These are phyloP conservation scores for Starmerella cellae DNA, from an alignment of 805 yeast species.

Conservation along the genomic window DNA sequence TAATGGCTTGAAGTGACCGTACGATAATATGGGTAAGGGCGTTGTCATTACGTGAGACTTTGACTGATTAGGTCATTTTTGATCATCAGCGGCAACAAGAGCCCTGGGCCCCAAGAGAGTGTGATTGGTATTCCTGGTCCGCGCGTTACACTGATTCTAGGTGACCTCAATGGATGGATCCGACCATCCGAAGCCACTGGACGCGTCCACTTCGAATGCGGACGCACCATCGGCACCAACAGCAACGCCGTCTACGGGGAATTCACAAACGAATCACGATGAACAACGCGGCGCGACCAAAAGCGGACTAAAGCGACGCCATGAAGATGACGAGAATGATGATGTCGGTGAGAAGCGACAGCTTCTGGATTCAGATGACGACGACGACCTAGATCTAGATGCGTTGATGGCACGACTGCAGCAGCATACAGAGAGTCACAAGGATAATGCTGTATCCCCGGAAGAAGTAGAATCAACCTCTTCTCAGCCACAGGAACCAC, in stretches of 20 bases:
- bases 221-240: too few species aligned
- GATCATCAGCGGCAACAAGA: constrained; percentile 8
- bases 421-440: constrained; percentile 16
- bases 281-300: too few species aligned
- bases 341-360: neutral
- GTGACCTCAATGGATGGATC: constrained; percentile 13
- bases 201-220: neutral
- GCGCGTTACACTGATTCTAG: neutral
- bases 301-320: constrained; percentile 5
- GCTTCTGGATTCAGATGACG: neutral
- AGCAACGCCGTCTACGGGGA: too few species aligned
- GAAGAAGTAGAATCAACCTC: neutral
- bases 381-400: constrained; percentile 21
- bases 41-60: neutral
- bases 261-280: too few species aligned
- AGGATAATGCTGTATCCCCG: neutral
- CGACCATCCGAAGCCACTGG: constrained; percentile 7
- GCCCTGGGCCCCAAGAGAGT: constrained; percentile 16
- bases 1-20: too few species aligned
- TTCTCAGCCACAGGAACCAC: neutral
- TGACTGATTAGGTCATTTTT: constrained; percentile 1
- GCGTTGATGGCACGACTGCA: constrained; percentile 22
- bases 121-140: neutral
- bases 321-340: constrained; percentile 3
- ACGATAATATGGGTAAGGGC: too few species aligned